A percentile compares a stretch with the other conserved stretches of the same genome.
These are phyloP conservation scores for Isabelozyma pseudorhagii DNA, from an alignment of 805 yeast genomes.

Conservation along the genomic window DNA sequence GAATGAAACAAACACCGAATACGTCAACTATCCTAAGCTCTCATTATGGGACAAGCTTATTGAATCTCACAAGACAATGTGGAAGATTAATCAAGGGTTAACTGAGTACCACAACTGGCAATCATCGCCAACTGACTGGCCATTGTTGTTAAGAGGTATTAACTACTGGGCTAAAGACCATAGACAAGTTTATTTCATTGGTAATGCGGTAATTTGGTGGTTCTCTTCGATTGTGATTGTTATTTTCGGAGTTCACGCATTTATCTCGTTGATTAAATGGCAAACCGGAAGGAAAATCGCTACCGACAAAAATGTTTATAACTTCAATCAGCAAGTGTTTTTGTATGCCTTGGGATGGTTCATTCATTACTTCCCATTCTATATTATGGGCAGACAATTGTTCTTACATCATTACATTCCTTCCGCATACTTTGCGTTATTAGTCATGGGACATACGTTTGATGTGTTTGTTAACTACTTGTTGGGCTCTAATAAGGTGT, in stretches of 20 bases:
- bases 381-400: conserved; percentile 87
- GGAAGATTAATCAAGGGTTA: conserved; percentile 70
- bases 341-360: conserved; percentile 69
- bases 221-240: conserved; percentile 52
- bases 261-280: conserved; percentile 54
- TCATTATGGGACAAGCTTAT: conserved; percentile 56
- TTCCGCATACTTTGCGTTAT: conserved; percentile 81
- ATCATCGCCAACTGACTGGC: conserved; percentile 74
- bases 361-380: conserved; percentile 70
- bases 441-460: conserved; percentile 68
- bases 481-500: conserved; percentile 33
- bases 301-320: conserved; percentile 51
- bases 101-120: conserved; percentile 70
- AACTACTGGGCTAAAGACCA: conserved; percentile 69
- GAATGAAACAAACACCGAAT: conserved; percentile 15
- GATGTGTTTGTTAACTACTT: conserved; percentile 48
- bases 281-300: conserved; percentile 49
- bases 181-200: conserved; percentile 66
- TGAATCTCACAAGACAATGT: conserved; percentile 72
- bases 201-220: conserved; percentile 85
- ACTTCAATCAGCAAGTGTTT: conserved; percentile 62
- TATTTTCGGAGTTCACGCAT: conserved; percentile 48
- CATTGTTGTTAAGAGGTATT: conserved; percentile 71
- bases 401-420: conserved; percentile 94
- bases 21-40: conserved; percentile 47